Evolutionary conservation across 371 early-diverging fungal genomes (phyloP).

Genomic region (Mortierella sp.): DNA sequence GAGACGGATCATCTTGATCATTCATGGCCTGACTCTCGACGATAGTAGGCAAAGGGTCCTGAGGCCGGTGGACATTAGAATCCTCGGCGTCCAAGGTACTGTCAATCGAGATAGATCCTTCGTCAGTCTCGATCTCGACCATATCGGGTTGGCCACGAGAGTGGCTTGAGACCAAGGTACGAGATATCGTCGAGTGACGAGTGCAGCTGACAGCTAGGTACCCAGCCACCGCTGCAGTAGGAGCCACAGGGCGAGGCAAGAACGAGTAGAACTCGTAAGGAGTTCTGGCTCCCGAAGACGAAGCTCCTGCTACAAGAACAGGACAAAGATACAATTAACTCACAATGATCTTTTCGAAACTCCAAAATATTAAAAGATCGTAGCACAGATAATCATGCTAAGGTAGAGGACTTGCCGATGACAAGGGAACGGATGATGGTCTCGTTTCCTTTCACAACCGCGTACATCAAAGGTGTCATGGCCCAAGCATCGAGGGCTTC

Average conservation of each 20-base stretch:
- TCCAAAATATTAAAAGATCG: not conserved
- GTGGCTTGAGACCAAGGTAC: not conserved
- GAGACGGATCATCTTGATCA: not conserved
- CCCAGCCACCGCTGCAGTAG: slow-evolving; percentile 20
- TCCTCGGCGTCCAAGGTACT: not conserved
- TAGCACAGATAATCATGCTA: not conserved
- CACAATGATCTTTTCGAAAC: not conserved
- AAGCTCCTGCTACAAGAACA: slow-evolving; percentile 32
- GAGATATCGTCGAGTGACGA: slow-evolving; percentile 30
- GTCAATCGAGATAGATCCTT: slow-evolving; percentile 13
- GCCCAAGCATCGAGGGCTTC: slow-evolving; percentile 39
- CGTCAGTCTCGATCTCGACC: slow-evolving; percentile 24
- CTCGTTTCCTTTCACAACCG: slow-evolving; percentile 39
- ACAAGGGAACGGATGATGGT: slow-evolving; percentile 28
- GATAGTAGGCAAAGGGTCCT: not conserved
- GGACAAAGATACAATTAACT: not conserved
- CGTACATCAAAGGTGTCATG: slow-evolving; percentile 56
- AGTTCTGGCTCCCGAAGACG: slow-evolving; percentile 40
- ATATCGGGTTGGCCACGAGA: slow-evolving; percentile 4
- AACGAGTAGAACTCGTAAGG: slow-evolving; percentile 33
- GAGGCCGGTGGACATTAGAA: not conserved
- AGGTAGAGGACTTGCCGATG: slow-evolving; percentile 22
- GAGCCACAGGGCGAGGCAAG: slow-evolving; percentile 28
- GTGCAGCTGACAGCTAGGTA: slow-evolving; percentile 34
- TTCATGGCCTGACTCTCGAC: not conserved